Conservation (phyloP, 148 eudicot species). For the Beta vulgaris region DNA sequence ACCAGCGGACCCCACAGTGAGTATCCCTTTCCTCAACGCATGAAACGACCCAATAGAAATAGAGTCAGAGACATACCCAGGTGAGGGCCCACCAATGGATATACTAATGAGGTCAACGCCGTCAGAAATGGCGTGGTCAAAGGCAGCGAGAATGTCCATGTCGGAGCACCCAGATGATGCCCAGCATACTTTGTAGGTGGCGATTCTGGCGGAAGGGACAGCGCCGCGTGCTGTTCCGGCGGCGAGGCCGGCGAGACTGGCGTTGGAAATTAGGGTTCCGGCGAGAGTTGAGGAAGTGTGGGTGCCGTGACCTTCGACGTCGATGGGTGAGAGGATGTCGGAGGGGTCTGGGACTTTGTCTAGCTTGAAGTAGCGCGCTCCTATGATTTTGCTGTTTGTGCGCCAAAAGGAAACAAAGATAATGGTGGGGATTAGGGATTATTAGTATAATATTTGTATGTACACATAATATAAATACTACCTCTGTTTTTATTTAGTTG, state of each 20-base stretch:
- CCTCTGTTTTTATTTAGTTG: no score
- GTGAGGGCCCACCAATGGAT: conserved; percentile 47
- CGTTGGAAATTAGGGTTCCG: conserved; percentile 44
- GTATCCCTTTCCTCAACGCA: conserved; percentile 50
- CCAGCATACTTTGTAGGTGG: conserved; percentile 74
- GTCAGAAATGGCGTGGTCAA: conserved; percentile 62
- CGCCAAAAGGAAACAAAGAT: no score
- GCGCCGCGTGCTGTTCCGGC: conserved; percentile 62
- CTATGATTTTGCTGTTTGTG: conserved; percentile 64
- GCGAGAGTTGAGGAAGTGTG: conserved; percentile 70
- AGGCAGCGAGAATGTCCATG: conserved; percentile 70
- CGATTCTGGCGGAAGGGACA: conserved; percentile 61
- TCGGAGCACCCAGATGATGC: conserved; percentile 48
- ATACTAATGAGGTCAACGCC: conserved; percentile 66
- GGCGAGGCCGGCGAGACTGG: conserved; percentile 54
- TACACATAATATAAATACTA: no score
- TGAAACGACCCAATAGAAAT: conserved; percentile 54
- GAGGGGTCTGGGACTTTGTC: conserved; percentile 48
- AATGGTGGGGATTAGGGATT: no score
- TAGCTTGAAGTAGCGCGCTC: conserved; percentile 76
- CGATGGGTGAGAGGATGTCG: conserved; percentile 64
- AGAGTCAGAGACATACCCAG: conserved; percentile 31
- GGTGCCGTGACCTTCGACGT: conserved; percentile 71
- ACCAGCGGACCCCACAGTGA: conserved; percentile 61
- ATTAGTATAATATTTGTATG: no score